Evolutionary conservation across 257 asterid species (phyloP).

Genomic region (Nicotiana attenuata): DNA sequence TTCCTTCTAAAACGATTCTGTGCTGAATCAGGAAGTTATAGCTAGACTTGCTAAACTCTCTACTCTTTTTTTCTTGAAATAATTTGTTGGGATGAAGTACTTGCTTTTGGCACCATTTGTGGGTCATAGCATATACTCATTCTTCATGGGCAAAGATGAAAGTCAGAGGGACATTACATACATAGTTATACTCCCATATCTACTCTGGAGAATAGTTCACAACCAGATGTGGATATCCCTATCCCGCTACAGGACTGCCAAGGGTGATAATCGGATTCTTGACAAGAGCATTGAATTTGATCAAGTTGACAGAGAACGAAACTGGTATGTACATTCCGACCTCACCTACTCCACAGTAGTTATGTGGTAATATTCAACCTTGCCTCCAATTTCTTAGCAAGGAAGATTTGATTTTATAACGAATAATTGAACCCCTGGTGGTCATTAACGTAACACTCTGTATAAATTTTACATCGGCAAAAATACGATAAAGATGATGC

Average conservation of each 20-base stretch:
- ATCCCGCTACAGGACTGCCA: conserved; percentile 61
- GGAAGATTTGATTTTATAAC: background rate
- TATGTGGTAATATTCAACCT: background rate
- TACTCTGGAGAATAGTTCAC: conserved; percentile 46
- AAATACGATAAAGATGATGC: too few relatives aligned
- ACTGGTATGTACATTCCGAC: conserved; percentile 31
- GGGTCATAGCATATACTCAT: conserved; percentile 36
- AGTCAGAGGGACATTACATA: conserved; percentile 32
- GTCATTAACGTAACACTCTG: too few relatives aligned
- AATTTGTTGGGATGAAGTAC: conserved; percentile 27
- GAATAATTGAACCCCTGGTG: too few relatives aligned
- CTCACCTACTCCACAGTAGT: too few relatives aligned
- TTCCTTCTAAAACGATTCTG: background rate
- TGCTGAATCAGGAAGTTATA: background rate
- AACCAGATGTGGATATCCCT: conserved; percentile 70
- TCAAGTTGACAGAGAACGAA: conserved; percentile 72
- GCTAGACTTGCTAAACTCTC: background rate
- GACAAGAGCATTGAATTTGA: conserved; percentile 64
- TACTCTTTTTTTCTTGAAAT: too few relatives aligned
- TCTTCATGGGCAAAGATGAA: conserved; percentile 18
- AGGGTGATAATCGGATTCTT: conserved; percentile 51
- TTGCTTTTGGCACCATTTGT: conserved; percentile 65
- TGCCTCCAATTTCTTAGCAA: background rate
- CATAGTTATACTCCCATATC: conserved; percentile 36
- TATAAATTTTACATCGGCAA: too few relatives aligned